These are phyloP conservation scores for Pyropia haitanensis DNA, from an alignment of 23 red algal genomes.

Conservation along the genomic window DNA sequence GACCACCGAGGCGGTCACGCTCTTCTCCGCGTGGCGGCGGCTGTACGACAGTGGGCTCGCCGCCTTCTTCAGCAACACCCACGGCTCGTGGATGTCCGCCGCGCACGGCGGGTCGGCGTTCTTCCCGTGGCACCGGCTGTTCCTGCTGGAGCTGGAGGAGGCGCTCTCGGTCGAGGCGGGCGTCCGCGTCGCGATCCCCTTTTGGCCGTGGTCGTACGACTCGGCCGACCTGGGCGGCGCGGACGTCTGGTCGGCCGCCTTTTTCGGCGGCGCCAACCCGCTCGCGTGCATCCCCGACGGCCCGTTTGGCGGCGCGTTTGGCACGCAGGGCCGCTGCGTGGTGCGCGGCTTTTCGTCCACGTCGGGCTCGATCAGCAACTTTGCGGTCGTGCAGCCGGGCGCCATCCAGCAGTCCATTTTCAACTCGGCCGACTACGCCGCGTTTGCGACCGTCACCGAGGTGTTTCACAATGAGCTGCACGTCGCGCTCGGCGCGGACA, in stretches of 20 bases:
- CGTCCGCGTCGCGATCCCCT: constrained; percentile 28
- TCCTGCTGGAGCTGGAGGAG: constrained; percentile 46
- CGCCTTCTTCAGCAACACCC: constrained; percentile 4
- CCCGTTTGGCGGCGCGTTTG: constrained; percentile 9
- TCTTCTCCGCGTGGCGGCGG: too few relatives aligned
- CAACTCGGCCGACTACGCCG: background rate
- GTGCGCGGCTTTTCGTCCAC: constrained; percentile 18
- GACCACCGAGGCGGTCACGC: too few relatives aligned
- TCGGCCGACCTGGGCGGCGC: constrained; percentile 24
- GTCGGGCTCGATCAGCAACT: constrained; percentile 15
- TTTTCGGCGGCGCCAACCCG: constrained; percentile 23
- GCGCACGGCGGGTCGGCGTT: constrained; percentile 48
- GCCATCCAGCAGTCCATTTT: constrained; percentile 1
- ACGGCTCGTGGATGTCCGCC: constrained; percentile 13
- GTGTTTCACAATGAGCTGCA: constrained; percentile 36
- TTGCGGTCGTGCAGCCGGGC: constrained; percentile 20
- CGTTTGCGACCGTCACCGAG: constrained; percentile 29
- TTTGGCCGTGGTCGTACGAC: constrained; percentile 41
- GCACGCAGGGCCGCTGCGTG: background rate
- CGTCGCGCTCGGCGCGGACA: constrained; percentile 38
- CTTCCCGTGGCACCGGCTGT: constrained; percentile 51
- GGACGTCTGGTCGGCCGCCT: constrained; percentile 18
- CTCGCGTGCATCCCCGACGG: constrained; percentile 24
- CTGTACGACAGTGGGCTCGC: too few relatives aligned
- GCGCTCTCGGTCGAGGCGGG: constrained; percentile 19